phyloP scores from a whole-genome alignment of 306 rosid species.

The Alnus glutinosa region DNA sequence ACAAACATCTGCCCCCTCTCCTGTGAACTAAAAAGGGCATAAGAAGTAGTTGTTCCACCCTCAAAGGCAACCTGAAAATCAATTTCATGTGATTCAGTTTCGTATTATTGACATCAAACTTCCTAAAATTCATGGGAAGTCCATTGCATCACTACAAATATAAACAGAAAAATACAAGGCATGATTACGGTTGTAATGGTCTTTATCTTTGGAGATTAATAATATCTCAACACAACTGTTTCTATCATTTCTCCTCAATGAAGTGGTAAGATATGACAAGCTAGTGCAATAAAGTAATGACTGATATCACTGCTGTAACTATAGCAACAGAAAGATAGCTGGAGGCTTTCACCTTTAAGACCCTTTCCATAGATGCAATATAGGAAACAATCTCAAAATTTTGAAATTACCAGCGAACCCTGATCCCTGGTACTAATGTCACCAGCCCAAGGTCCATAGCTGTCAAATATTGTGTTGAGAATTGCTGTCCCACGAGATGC shows the following conservation, averaged over 20 bases:
- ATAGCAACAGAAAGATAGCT: background rate
- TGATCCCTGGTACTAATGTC: slow-evolving; percentile 89
- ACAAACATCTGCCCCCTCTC: slow-evolving; percentile 96
- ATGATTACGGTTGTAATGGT: background rate
- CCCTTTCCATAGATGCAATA: background rate
- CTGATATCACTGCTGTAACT: background rate
- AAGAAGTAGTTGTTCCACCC: slow-evolving; percentile 86
- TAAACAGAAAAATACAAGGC: background rate
- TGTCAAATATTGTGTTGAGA: slow-evolving; percentile 87
- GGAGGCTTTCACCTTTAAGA: slow-evolving; percentile 3
- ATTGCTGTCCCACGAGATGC: slow-evolving; percentile 98
- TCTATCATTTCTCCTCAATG: background rate
- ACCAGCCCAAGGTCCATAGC: slow-evolving; percentile 95
- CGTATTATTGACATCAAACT: background rate
- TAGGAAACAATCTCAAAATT: background rate
- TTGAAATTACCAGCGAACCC: slow-evolving; percentile 83
- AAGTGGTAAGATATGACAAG: background rate
- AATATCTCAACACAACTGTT: background rate
- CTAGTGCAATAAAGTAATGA: slow-evolving; percentile 14
- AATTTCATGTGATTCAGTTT: slow-evolving; percentile 7
- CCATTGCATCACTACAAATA: background rate
- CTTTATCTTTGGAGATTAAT: background rate
- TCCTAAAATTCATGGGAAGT: background rate
- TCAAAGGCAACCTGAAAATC: slow-evolving; percentile 91
- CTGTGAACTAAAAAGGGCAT: slow-evolving; percentile 86